Percentiles rank a stretch among this genome's conserved stretches.
These are phyloP conservation scores for Nematodospora valgi DNA, from an alignment of 805 yeast genomes.

Conservation along the genomic window DNA sequence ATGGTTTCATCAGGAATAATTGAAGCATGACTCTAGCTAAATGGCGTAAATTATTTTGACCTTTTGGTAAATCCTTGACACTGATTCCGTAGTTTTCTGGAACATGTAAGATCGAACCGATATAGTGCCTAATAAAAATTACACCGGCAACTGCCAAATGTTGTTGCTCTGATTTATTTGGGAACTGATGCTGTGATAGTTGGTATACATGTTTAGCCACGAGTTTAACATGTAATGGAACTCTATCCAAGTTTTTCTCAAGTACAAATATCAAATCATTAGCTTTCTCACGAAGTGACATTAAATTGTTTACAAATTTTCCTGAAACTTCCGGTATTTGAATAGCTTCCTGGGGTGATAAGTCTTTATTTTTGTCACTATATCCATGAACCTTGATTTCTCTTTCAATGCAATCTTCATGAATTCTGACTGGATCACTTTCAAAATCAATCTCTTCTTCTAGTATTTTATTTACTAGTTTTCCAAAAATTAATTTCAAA, in stretches of 20 bases:
- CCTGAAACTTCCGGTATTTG: slow-evolving; percentile 71
- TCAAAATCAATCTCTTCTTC: slow-evolving; percentile 63
- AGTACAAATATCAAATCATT: slow-evolving; percentile 57
- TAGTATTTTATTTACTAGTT: slow-evolving; percentile 33
- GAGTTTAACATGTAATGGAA: slow-evolving; percentile 36
- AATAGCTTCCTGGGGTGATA: slow-evolving; percentile 67
- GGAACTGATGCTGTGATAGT: slow-evolving; percentile 46
- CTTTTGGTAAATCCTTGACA: slow-evolving; percentile 21
- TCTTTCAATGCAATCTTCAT: slow-evolving; percentile 34
- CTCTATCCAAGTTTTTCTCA: slow-evolving; percentile 34
- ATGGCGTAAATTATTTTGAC: slow-evolving; percentile 50
- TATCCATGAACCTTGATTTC: slow-evolving; percentile 34
- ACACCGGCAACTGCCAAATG: slow-evolving; percentile 68
- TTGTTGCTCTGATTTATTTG: slow-evolving; percentile 56
- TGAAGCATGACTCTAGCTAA: slow-evolving; percentile 62
- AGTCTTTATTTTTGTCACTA: slow-evolving; percentile 32
- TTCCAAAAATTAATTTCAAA: slow-evolving; percentile 40
- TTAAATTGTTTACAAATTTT: slow-evolving; percentile 70
- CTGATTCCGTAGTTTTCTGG: slow-evolving; percentile 60
- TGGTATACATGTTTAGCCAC: slow-evolving; percentile 32
- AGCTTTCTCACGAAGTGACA: slow-evolving; percentile 66
- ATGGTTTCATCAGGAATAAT: slow-evolving; percentile 64
- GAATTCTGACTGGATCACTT: slow-evolving; percentile 69
- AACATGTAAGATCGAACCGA: slow-evolving; percentile 40
- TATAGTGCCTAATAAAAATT: slow-evolving; percentile 52